A percentile compares a stretch with the other conserved stretches of the same genome.
These are phyloP conservation scores for Aspergillus pseudoglaucus DNA, from an alignment of 2,329 filamentous ascomycete species.

Conservation along the genomic window DNA sequence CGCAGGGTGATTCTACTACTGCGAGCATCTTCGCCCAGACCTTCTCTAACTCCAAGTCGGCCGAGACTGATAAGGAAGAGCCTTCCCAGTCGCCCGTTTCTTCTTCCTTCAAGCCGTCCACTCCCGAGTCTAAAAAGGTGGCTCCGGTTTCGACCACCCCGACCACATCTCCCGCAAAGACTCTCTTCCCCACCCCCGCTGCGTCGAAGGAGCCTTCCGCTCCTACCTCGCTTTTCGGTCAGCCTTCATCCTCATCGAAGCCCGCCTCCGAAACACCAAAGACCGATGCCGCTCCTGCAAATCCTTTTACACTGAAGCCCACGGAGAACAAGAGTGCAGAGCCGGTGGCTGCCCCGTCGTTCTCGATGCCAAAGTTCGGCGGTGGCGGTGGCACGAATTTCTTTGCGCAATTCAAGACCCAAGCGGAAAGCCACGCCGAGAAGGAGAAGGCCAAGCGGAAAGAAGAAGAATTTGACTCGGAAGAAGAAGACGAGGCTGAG, in stretches of 20 bases:
- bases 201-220: conserved; percentile 6
- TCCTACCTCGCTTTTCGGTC: conserved; percentile 5
- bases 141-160: conserved; percentile 17
- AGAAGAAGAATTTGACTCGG: conserved; percentile 47
- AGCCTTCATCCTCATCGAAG: conserved; percentile 7
- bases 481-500: conserved; percentile 45
- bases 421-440: conserved; percentile 35
- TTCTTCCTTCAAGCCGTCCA: conserved; percentile 12
- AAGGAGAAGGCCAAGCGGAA: conserved; percentile 44
- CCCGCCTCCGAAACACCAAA: conserved; percentile 4
- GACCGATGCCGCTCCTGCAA: conserved; percentile 7
- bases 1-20: conserved; percentile 19
- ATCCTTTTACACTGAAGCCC: conserved; percentile 18
- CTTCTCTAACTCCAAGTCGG: conserved; percentile 18
- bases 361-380: conserved; percentile 29
- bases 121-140: conserved; percentile 11
- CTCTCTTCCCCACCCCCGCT: conserved; percentile 11
- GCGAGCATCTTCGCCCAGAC: conserved; percentile 26
- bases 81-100: conserved; percentile 3
- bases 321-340: conserved; percentile 4
- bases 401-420: conserved; percentile 36
- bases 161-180: conserved; percentile 15
- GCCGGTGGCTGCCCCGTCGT: conserved; percentile 8
- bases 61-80: conserved; percentile 8
- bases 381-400: conserved; percentile 28